Conservation (phyloP, 441 rosid genomes). For the Corymbia citriodora region DNA sequence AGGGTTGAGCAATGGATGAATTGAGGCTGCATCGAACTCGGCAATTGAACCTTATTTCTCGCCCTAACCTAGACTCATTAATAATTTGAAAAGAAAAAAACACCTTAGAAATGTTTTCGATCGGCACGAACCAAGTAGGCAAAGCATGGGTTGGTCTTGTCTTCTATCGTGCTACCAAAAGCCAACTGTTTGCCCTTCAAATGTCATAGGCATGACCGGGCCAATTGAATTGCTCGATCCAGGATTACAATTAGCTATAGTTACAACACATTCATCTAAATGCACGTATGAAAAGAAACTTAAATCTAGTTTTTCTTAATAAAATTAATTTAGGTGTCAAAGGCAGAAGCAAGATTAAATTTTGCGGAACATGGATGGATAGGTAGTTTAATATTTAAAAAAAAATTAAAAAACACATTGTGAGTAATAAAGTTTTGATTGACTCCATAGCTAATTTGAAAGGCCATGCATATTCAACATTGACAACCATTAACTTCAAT, state of each 20-base stretch:
- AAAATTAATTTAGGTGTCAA: not conserved
- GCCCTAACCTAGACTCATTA: not conserved
- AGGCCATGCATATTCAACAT: not conserved
- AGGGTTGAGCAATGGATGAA: not conserved
- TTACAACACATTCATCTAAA: fast-evolving
- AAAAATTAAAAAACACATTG: not conserved
- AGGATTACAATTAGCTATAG: not conserved
- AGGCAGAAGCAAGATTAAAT: not conserved
- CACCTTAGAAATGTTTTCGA: not conserved
- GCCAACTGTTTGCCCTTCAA: not conserved
- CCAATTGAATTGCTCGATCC: not conserved
- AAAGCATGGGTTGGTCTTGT: not conserved
- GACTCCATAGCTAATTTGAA: not conserved
- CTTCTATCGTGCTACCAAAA: not conserved
- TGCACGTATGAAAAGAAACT: not conserved
- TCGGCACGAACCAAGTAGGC: not conserved
- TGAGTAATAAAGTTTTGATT: not conserved
- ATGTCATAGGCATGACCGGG: not conserved
- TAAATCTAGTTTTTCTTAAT: not conserved
- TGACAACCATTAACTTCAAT: not conserved
- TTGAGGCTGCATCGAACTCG: not conserved
- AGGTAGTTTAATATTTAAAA: not conserved
- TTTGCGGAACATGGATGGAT: not conserved
- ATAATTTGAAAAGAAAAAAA: not conserved
- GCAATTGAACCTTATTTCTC: not conserved